Percentiles rank a stretch among this genome's conserved stretches.
phyloP scores from a whole-genome alignment of 1,139 yeast species.

The Eremothecium sinecaudum region DNA sequence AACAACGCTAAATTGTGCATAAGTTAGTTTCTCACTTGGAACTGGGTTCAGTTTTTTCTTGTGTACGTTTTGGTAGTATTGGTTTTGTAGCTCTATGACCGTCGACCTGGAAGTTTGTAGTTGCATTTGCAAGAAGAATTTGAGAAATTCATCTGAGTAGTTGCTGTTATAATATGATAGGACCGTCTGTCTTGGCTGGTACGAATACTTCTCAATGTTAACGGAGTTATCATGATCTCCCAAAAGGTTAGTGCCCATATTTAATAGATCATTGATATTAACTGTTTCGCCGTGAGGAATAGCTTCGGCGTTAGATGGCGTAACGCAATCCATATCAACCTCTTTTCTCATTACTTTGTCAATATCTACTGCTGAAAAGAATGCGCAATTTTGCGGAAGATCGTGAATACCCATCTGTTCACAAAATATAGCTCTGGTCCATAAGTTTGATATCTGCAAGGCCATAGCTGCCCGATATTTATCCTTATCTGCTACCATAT shows the following conservation, averaged over 20 bases:
- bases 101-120: constrained; percentile 21
- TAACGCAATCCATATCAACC: constrained; percentile 76
- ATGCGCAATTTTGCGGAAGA: constrained; percentile 91
- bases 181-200: constrained; percentile 22
- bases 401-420: constrained; percentile 85
- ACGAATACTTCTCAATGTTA: constrained; percentile 16
- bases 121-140: constrained; percentile 26
- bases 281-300: constrained; percentile 75
- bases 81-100: constrained; percentile 19
- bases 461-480: constrained; percentile 69
- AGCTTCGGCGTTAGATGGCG: constrained; percentile 72
- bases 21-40: too few species aligned
- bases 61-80: constrained; percentile 8
- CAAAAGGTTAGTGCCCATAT: constrained; percentile 26
- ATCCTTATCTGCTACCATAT: constrained; percentile 64
- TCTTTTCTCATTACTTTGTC: constrained; percentile 85
- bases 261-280: constrained; percentile 47
- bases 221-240: constrained; percentile 14
- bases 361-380: constrained; percentile 87
- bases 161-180: constrained; percentile 23
- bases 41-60: constrained; percentile 1
- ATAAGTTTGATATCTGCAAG: constrained; percentile 77
- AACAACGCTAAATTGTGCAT: too few species aligned
- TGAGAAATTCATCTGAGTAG: constrained; percentile 20
- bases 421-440: constrained; percentile 96